Evolutionary conservation across 2,329 filamentous ascomycete genomes (phyloP).

Genomic region (Pestalotiopsis sp.): DNA sequence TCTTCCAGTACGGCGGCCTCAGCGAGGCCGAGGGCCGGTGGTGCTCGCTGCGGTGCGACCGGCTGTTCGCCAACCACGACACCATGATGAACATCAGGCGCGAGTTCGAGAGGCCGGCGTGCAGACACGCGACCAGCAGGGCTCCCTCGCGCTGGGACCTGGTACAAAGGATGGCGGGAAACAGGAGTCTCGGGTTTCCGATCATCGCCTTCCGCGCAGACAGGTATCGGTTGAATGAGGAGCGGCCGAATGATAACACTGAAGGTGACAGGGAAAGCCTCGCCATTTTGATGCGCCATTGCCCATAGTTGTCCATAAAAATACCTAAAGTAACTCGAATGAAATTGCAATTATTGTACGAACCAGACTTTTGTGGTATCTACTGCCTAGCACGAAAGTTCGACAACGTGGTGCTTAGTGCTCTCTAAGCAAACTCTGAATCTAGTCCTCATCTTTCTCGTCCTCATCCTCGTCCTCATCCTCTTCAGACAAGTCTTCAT

Average conservation of each 20-base stretch:
- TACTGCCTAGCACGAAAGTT: background rate
- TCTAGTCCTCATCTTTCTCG: background rate
- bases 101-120: background rate
- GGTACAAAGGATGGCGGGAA: too few species aligned
- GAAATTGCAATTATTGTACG: background rate
- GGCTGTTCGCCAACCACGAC: background rate
- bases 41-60: background rate
- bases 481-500: conserved; percentile 33
- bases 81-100: too few species aligned
- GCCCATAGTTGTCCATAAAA: background rate
- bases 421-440: background rate
- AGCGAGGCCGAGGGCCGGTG: background rate
- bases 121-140: too few species aligned
- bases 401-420: background rate
- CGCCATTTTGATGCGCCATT: background rate
- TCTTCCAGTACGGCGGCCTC: conserved; percentile 8
- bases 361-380: background rate
- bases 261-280: background rate
- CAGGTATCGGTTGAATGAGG: too few species aligned
- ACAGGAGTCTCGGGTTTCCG: too few species aligned
- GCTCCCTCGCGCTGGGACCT: background rate
- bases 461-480: conserved; percentile 21
- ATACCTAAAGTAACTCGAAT: background rate
- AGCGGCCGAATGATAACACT: too few species aligned
- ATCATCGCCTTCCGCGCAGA: too few species aligned